Evolutionary conservation across 371 early-diverging fungal genomes (phyloP).

Genomic region (Coemansia sp.): DNA sequence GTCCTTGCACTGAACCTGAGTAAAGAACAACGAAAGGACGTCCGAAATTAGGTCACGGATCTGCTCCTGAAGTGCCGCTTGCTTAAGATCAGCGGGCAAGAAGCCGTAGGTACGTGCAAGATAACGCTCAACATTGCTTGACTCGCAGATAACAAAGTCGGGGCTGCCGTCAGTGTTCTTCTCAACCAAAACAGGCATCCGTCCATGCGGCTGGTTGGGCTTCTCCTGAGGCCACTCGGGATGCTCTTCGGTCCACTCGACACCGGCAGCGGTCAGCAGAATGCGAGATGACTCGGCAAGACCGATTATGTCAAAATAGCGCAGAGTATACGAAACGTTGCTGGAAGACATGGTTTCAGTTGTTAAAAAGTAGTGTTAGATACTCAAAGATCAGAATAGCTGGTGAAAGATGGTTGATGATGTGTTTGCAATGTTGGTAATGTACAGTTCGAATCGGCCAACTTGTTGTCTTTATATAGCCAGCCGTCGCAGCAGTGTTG

Average conservation of each 20-base stretch:
- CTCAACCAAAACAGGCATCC: conserved; percentile 56
- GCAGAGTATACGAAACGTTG: conserved; percentile 21
- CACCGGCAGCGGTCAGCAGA: conserved; percentile 30
- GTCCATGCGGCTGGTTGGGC: conserved; percentile 54
- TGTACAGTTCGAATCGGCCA: not conserved
- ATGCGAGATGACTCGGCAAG: conserved; percentile 35
- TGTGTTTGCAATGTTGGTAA: not conserved
- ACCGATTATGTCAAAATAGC: conserved; percentile 39
- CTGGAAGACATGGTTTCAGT: not conserved
- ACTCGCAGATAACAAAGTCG: conserved; percentile 52
- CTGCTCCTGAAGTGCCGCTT: conserved; percentile 48
- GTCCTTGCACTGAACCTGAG: conserved; percentile 8
- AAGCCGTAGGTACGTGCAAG: conserved; percentile 52
- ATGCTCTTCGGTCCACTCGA: conserved; percentile 42
- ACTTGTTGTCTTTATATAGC: not conserved
- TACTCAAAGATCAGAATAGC: not conserved
- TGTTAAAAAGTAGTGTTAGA: not conserved
- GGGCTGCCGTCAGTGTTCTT: conserved; percentile 33
- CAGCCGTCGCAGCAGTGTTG: not conserved
- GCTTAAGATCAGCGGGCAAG: conserved; percentile 41
- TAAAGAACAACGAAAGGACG: conserved; percentile 9
- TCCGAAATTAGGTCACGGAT: conserved; percentile 43
- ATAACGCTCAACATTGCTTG: conserved; percentile 57
- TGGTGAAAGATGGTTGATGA: not conserved
- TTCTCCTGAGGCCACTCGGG: conserved; percentile 55